Evolutionary conservation across 345 rosid species (phyloP), one percentile per base, ranked within the genome.

Genomic region (Brassica carinata): DNA sequence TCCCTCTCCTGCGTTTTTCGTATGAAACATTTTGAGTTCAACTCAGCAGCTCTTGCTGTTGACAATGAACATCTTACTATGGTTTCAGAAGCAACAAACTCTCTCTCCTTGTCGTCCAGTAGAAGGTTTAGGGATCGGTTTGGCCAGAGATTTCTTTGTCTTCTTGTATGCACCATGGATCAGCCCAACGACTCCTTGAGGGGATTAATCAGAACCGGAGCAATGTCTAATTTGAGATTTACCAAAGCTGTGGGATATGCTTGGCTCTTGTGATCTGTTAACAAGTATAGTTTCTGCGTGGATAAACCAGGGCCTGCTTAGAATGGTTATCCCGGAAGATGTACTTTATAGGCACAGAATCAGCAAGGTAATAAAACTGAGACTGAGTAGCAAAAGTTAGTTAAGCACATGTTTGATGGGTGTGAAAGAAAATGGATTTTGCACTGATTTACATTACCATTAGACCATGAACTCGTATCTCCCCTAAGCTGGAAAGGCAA

Each of bases 391-490:
- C 8, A 76, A 64, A 76, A 14, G 58, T 51, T 29, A 40, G 48
- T 40, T 4, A 45, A n/a, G 58, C 18, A 51, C 18, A 51, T 51
- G 58, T 2, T 29, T 29, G 30, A 51, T 43, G 53, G 53, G 53
- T 43, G n/a, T 11, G n/a, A 45, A 48, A 13, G 15, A 13, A 29
- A 27, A 51, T 51, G 18, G 58, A 40, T 5, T 51, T 51, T 51
- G 55, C 30, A 29, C 8, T n/a, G 48, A 9, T 9, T 14, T 51
- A 11, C 26, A 57, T 71, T 87, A 92, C 96, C 96, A 82, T 83
- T 72, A 89, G 55, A 70, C 83, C 79, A 67, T 51, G 30, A 74
- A 83, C 91, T 82, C 74, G 75, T 48, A 92, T 86, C 80, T 85
- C 86, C 55, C 76, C 83, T 29, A 64, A 53, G 76, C 59, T 80